Evolutionary conservation across 257 asterid genomes (phyloP).

Genomic region (Nicotiana tomentosiformis): DNA sequence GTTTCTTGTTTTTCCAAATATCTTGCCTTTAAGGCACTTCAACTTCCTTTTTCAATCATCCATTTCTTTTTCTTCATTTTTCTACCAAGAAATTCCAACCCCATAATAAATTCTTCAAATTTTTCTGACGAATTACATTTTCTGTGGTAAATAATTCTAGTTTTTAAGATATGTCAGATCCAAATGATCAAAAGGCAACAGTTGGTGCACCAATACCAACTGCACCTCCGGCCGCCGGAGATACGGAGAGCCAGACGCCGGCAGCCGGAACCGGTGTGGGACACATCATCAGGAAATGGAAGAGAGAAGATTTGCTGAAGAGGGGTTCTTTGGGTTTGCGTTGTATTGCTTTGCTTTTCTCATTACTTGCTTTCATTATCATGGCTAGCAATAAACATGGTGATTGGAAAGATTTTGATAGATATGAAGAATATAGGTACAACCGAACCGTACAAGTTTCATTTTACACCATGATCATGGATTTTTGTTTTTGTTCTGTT

Average conservation of each 20-base stretch:
- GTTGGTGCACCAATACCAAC: constrained; percentile 8
- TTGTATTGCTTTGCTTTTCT: constrained; percentile 40
- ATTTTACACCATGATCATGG: neutral
- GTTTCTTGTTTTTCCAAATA: neutral
- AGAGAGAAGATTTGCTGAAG: constrained; percentile 47
- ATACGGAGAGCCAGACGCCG: constrained; percentile 31
- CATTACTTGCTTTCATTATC: constrained; percentile 59
- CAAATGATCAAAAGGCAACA: constrained; percentile 11
- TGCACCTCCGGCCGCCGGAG: constrained; percentile 19
- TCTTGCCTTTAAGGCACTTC: neutral
- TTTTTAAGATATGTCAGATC: constrained; percentile 32
- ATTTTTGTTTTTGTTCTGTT: too few species aligned
- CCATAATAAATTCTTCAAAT: neutral
- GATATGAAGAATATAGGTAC: constrained; percentile 69
- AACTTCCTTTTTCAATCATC: neutral
- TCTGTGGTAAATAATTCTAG: neutral
- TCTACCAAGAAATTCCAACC: neutral
- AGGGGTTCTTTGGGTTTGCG: constrained; percentile 40
- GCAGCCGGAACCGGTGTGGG: constrained; percentile 22
- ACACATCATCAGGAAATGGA: constrained; percentile 39
- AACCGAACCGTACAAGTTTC: too few species aligned
- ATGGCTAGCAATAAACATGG: constrained; percentile 73
- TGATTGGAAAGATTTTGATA: constrained; percentile 54
- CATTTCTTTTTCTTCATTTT: neutral
- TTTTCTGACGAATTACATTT: neutral